phyloP scores from a whole-genome alignment of 179 eudicot species.

The Actinidia arguta region DNA sequence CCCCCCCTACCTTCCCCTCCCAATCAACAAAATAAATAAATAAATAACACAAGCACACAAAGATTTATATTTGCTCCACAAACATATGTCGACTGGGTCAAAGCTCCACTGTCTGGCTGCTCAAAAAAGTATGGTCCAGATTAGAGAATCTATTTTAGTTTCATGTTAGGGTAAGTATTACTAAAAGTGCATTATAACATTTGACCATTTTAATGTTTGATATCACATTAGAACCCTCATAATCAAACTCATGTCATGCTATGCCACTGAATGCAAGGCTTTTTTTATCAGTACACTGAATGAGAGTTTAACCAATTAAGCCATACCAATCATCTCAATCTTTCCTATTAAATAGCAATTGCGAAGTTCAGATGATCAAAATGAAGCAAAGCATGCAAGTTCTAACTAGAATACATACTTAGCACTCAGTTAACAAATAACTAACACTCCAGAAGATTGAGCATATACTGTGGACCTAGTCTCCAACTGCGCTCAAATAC shows the following conservation, averaged over 20 bases:
- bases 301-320: not conserved
- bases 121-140: not conserved
- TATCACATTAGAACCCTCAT: not conserved
- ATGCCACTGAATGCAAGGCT: no score
- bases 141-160: not conserved
- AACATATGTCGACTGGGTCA: no score
- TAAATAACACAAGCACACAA: no score
- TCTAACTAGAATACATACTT: not conserved
- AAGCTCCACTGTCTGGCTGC: not conserved
- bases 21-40: no score
- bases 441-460: not conserved
- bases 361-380: not conserved
- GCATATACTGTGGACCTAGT: not conserved
- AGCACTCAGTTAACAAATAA: no score
- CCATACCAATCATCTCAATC: not conserved
- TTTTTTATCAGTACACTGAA: no score
- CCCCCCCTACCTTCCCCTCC: no score
- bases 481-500: not conserved
- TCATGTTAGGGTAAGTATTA: no score
- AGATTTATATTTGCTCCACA: no score
- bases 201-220: not conserved
- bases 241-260: not conserved
- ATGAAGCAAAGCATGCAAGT: constrained; percentile 10
- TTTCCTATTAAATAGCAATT: not conserved
- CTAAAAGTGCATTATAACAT: not conserved